Conservation (phyloP, 1,284 basidiomycete species). For the Apiotrichum veenhuisii region DNA sequence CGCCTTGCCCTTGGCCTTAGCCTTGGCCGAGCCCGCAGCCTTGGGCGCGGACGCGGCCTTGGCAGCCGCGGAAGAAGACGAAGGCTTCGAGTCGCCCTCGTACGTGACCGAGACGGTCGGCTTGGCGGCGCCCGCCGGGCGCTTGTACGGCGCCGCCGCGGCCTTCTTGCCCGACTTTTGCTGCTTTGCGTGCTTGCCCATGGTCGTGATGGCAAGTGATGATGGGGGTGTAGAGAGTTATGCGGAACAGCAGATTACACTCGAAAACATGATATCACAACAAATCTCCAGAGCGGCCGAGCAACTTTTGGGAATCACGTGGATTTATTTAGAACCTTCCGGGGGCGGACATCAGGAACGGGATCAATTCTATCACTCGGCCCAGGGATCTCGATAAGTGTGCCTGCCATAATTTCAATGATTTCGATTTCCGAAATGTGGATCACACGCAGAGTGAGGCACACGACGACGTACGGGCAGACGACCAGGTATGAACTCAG, state of each 20-base stretch:
- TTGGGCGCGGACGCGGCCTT: conserved; percentile 2
- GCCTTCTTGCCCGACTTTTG: conserved; percentile 15
- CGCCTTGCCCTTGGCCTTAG: background rate
- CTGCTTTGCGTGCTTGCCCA: conserved; percentile 37
- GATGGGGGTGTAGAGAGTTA: background rate
- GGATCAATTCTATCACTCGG: conserved; percentile 1
- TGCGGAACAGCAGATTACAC: background rate
- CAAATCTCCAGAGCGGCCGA: background rate
- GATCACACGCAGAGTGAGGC: too few species aligned
- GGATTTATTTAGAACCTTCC: background rate
- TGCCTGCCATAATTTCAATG: background rate
- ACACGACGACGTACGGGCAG: too few species aligned
- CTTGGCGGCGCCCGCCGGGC: conserved; percentile 25
- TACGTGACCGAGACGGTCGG: conserved; percentile 40
- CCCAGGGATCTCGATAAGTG: background rate
- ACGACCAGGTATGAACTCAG: too few species aligned
- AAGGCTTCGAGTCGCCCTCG: conserved; percentile 29
- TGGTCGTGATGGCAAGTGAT: conserved; percentile 11
- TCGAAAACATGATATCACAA: background rate
- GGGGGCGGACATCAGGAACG: background rate
- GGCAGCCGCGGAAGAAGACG: conserved; percentile 9
- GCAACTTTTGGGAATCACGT: conserved; percentile 12
- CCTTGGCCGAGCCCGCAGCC: too few species aligned
- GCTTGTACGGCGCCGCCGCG: conserved; percentile 12
- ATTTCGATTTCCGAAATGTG: background rate